These are phyloP conservation scores for Salix viminalis DNA, from an alignment of 345 rosid genomes.

Conservation along the genomic window DNA sequence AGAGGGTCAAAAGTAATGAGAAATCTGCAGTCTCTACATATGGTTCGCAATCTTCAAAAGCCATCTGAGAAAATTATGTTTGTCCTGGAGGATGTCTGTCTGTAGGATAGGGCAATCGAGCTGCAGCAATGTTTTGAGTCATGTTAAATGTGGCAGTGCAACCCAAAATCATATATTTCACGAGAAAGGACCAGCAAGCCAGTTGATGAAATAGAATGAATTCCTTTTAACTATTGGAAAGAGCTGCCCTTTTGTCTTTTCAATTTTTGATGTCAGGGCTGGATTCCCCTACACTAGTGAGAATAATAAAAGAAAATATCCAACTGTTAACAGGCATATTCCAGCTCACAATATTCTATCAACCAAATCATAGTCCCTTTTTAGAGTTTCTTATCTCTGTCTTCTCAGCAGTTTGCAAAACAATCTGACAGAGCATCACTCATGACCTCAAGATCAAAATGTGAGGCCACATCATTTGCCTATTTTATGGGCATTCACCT, in stretches of 20 bases:
- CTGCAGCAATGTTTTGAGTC: no score
- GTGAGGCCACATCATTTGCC: neutral
- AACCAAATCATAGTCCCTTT: neutral
- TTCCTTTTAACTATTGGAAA: neutral
- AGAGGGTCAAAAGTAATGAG: neutral
- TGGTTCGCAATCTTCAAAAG: neutral
- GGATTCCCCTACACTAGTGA: neutral
- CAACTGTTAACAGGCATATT: neutral
- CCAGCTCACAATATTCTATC: neutral
- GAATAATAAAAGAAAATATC: neutral
- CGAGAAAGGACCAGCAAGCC: neutral
- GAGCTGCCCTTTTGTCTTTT: neutral
- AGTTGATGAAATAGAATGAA: neutral
- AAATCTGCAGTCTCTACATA: neutral
- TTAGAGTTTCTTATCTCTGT: neutral
- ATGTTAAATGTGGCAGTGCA: neutral
- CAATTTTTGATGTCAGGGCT: neutral
- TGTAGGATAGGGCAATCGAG: neutral
- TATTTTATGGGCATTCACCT: neutral
- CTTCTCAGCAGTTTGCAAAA: neutral
- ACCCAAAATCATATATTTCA: neutral
- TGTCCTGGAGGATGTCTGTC: neutral
- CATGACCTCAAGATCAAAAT: neutral
- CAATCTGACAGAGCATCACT: neutral
- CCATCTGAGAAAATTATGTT: neutral